phyloP scores from a whole-genome alignment of 371 early-diverging fungal genomes.

The Phascolomyces articulosus region DNA sequence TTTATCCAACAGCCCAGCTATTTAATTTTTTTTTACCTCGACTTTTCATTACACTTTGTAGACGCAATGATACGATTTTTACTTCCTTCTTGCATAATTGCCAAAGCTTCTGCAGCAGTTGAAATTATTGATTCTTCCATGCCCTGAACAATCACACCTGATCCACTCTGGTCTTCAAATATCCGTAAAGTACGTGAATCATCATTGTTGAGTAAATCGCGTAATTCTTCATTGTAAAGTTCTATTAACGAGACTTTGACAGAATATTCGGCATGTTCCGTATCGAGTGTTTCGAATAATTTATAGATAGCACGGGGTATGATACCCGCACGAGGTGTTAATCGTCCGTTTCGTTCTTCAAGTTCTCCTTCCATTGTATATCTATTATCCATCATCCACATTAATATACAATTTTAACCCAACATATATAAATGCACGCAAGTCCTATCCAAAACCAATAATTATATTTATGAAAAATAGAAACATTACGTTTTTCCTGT shows the following conservation, averaged over 20 bases:
- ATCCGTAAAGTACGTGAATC: slow-evolving; percentile 56
- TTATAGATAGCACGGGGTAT: slow-evolving; percentile 87
- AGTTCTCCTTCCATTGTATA: slow-evolving; percentile 90
- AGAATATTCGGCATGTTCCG: slow-evolving; percentile 64
- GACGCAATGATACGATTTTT: slow-evolving; percentile 81
- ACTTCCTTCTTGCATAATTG: slow-evolving; percentile 76
- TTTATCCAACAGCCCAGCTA: too few relatives aligned
- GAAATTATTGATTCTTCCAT: slow-evolving; percentile 77
- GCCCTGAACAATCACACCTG: slow-evolving; percentile 80
- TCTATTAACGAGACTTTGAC: slow-evolving; percentile 92
- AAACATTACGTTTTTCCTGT: slow-evolving; percentile 79
- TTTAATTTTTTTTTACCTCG: slow-evolving; percentile 53
- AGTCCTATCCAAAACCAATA: too few relatives aligned
- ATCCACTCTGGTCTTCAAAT: slow-evolving; percentile 70
- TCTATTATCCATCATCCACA: slow-evolving; percentile 18
- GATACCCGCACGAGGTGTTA: slow-evolving; percentile 73
- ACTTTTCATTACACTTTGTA: slow-evolving; percentile 90
- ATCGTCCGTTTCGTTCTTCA: slow-evolving; percentile 38
- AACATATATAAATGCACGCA: too few relatives aligned
- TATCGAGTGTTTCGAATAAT: slow-evolving; percentile 77
- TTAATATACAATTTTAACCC: too few relatives aligned
- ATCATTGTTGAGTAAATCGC: slow-evolving; percentile 77
- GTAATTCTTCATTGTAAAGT: slow-evolving; percentile 98
- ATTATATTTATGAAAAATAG: not conserved
- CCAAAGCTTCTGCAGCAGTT: slow-evolving; percentile 76